These are phyloP conservation scores for Buxus sempervirens DNA, from an alignment of 164 flowering plant species.

Conservation along the genomic window DNA sequence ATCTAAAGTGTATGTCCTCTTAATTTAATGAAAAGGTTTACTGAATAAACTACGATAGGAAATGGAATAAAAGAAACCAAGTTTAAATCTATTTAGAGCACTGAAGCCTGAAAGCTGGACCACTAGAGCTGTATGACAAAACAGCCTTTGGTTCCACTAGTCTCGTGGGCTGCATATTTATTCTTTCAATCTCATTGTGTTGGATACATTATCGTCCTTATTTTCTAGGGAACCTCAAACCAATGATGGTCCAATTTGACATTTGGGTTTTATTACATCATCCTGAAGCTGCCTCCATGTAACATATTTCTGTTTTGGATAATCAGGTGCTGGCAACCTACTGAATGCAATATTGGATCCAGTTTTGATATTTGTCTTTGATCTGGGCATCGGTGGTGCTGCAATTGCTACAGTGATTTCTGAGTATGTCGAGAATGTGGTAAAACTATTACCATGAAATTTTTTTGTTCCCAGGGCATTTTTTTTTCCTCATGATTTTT, in stretches of 20 bases:
- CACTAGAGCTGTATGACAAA: too few species aligned
- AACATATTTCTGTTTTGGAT: background rate
- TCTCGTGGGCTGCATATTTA: too few species aligned
- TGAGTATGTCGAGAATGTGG: constrained; percentile 78
- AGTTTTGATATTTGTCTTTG: constrained; percentile 60
- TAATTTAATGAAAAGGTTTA: too few species aligned
- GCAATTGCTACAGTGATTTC: constrained; percentile 92
- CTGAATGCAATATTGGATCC: constrained; percentile 73
- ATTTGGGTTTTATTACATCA: background rate
- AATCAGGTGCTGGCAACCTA: constrained; percentile 82
- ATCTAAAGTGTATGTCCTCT: too few species aligned
- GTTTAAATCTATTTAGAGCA: too few species aligned
- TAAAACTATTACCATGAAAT: constrained; percentile 29
- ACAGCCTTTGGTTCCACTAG: too few species aligned
- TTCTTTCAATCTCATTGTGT: background rate
- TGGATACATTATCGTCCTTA: background rate
- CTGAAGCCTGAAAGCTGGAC: too few species aligned
- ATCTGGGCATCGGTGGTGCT: constrained; percentile 84
- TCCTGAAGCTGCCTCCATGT: too few species aligned
- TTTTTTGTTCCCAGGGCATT: constrained; percentile 6
- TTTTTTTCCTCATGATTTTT: background rate
- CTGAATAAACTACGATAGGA: too few species aligned
- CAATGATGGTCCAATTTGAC: background rate
- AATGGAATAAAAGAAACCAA: too few species aligned
- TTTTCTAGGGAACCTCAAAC: background rate